Conservation (phyloP, 169 alveolate genomes). For the Cryptosporidium muris region DNA sequence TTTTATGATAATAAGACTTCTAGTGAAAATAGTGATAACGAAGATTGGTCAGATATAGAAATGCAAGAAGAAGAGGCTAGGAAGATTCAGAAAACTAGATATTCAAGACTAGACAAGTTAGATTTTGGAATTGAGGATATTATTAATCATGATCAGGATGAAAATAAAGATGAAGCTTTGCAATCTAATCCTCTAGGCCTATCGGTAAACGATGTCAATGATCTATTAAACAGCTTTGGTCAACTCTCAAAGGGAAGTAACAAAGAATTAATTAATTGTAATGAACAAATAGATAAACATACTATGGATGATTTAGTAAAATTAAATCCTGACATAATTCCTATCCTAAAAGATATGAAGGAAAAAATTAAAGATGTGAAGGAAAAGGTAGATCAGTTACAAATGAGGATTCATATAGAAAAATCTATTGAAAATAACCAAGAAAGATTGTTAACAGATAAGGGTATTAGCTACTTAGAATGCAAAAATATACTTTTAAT, state of each 20-base stretch:
- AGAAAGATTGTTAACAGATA: constrained; percentile 34
- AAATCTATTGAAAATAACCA: not conserved
- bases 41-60: constrained; percentile 65
- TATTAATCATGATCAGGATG: constrained; percentile 12
- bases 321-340: not conserved
- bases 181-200: constrained; percentile 10
- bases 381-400: constrained; percentile 34
- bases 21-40: constrained; percentile 35
- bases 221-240: constrained; percentile 24
- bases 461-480: constrained; percentile 52
- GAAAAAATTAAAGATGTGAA: constrained; percentile 52
- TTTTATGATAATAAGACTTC: constrained; percentile 62
- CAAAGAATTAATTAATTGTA: not conserved
- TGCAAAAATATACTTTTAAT: constrained; percentile 42
- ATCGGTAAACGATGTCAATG: constrained; percentile 39
- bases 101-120: not conserved
- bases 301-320: not conserved
- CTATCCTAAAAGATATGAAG: constrained; percentile 17
- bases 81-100: constrained; percentile 46
- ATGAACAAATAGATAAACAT: not conserved
- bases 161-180: not conserved
- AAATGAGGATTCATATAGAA: constrained; percentile 9
- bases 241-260: not conserved
- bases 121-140: constrained; percentile 65
- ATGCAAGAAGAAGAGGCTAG: constrained; percentile 71